phyloP scores from a whole-genome alignment of 192 early-diverging fungal genomes.

The Chytriomyces sp. region DNA sequence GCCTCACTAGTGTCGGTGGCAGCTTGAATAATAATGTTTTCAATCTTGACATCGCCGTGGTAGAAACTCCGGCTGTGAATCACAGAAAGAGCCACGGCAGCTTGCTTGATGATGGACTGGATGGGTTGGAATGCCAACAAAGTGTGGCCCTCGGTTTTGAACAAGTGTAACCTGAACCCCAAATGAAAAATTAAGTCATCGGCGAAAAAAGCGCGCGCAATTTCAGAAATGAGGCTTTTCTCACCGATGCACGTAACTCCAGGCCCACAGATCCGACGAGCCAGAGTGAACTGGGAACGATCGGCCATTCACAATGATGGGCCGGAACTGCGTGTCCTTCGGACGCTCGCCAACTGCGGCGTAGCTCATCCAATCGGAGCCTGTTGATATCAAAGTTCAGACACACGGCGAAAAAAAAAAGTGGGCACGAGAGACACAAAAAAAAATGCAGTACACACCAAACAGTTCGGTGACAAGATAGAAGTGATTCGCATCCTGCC shows the following conservation, averaged over 20 bases:
- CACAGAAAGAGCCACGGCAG: conserved; percentile 45
- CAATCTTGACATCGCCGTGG: conserved; percentile 66
- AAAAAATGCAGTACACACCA: too few relatives aligned
- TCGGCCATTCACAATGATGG: neutral
- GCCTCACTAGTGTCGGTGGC: neutral
- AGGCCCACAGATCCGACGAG: conserved; percentile 31
- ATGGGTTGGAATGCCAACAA: conserved; percentile 10
- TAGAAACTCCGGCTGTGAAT: conserved; percentile 53
- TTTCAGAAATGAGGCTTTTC: neutral
- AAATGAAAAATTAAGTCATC: too few relatives aligned
- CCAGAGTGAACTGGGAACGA: conserved; percentile 14
- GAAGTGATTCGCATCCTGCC: conserved; percentile 32
- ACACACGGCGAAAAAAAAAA: too few relatives aligned
- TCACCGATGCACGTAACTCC: neutral
- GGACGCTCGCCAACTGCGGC: neutral
- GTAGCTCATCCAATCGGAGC: neutral
- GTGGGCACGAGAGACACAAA: too few relatives aligned
- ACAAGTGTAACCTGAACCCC: neutral
- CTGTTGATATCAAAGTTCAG: too few relatives aligned
- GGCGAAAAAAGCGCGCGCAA: too few relatives aligned
- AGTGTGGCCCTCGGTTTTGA: neutral
- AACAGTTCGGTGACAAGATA: conserved; percentile 37
- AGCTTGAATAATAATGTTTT: conserved; percentile 55
- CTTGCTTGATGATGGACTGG: conserved; percentile 50
- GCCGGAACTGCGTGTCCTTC: neutral